phyloP scores from a whole-genome alignment of 805 yeast genomes.

The Sungouiella blattae region DNA sequence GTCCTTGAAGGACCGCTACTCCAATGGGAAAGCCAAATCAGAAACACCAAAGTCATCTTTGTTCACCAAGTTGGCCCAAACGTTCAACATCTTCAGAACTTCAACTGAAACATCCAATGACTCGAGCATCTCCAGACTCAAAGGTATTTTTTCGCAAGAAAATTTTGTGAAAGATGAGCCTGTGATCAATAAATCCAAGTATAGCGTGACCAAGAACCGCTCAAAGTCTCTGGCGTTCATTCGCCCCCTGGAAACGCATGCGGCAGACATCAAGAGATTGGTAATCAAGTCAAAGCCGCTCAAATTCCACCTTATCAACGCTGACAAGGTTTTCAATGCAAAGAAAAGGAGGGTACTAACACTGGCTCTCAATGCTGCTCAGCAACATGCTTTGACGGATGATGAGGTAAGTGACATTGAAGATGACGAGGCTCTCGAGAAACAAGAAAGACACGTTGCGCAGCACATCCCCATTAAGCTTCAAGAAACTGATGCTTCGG shows the following conservation, averaged over 20 bases:
- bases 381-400: background rate
- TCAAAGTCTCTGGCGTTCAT: too few relatives aligned
- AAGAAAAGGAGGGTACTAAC: constrained; percentile 29
- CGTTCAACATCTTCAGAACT: constrained; percentile 30
- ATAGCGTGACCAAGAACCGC: background rate
- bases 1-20: background rate
- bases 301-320: constrained; percentile 39
- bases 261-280: constrained; percentile 31
- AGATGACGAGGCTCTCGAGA: constrained; percentile 3
- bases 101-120: constrained; percentile 9
- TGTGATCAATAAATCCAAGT: background rate
- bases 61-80: constrained; percentile 31
- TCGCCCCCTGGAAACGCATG: constrained; percentile 7
- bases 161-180: constrained; percentile 15
- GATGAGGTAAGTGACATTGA: constrained; percentile 2
- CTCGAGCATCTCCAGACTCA: constrained; percentile 13
- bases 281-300: constrained; percentile 39
- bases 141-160: constrained; percentile 31
- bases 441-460: background rate
- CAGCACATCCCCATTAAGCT: background rate
- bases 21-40: too few relatives aligned
- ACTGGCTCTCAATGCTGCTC: constrained; percentile 1
- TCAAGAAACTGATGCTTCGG: background rate
- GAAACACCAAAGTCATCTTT: constrained; percentile 25
- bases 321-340: constrained; percentile 36